Base-by-base conservation (phyloP, 2,329 filamentous ascomycete genomes). In the Cadophora sp. region DNA sequence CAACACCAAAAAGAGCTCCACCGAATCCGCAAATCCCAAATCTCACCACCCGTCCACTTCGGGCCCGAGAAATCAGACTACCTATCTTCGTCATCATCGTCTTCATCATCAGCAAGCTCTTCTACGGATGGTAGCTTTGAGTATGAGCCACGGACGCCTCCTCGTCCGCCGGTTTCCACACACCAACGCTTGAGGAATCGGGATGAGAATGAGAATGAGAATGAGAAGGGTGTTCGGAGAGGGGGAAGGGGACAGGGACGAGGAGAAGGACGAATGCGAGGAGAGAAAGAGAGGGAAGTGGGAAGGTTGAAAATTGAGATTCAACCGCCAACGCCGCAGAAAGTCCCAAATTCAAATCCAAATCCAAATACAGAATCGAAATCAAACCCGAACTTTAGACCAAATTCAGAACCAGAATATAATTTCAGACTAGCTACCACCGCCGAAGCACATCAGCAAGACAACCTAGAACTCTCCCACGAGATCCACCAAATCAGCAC, bases 21-120 rank as follows among this genome's bases (percentile, higher is more conserved):
- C n/a, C 29, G 55, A 19, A 37, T 58, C 55, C 31, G 31, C 11
- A 58, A 58, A 58, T 40, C 29, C 2, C 55, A 58, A 22, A 58
- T 58, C 29, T 58, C 55, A 24, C 55, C 31, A n/a, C 31, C 55
- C 4, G 7, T 58, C 29, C 4, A 22, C 0, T 7, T 40, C 19
- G 31, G 22, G 2, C 19, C 7, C 8, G 31, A 19, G n/a, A 27
- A 16, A 34, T 40, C 55, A n/a, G n/a, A n/a, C n/a, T n/a, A n/a
- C 11, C 19, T 24, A 8, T 37, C 55, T 5, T 56, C 53, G 53
- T 31, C 16, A n/a, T 56, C 29, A 11, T 56, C 55, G 6, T 48
- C 43, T 9, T 48, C 43, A 6, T 48, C 43, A 6, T 22, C 43
- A 11, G 2, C 40, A n/a, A n/a, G n/a, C 40, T 43, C 34, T 2